phyloP scores from a whole-genome alignment of 805 yeast species.

The Saturnispora sanitii region DNA sequence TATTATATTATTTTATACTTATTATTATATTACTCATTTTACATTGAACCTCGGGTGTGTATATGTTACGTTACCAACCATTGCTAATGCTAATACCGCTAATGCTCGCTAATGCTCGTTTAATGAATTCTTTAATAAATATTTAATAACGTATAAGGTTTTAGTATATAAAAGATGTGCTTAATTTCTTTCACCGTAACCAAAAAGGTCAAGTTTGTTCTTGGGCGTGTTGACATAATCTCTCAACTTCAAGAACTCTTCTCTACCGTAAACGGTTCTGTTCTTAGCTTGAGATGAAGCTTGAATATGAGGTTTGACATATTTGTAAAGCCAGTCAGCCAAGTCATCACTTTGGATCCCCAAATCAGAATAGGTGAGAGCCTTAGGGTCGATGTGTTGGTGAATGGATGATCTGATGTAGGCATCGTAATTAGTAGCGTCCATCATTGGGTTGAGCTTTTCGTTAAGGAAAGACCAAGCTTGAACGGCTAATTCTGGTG shows the following conservation, averaged over 20 bases:
- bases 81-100: too few relatives aligned
- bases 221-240: constrained; percentile 29
- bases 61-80: too few relatives aligned
- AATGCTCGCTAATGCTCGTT: too few relatives aligned
- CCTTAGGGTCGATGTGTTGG: constrained; percentile 52
- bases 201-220: constrained; percentile 25
- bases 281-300: constrained; percentile 28
- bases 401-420: constrained; percentile 62
- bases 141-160: neutral
- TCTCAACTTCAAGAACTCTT: constrained; percentile 28
- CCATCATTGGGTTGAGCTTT: constrained; percentile 33
- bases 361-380: constrained; percentile 58
- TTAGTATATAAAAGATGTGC: neutral
- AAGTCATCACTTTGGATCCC: constrained; percentile 53
- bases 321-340: constrained; percentile 38
- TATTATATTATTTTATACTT: too few relatives aligned
- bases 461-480: constrained; percentile 31
- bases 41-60: too few relatives aligned
- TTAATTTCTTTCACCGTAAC: constrained; percentile 16
- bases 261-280: constrained; percentile 30
- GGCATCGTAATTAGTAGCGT: constrained; percentile 52
- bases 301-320: constrained; percentile 29
- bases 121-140: too few relatives aligned
- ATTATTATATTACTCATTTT: too few relatives aligned
- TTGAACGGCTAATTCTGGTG: constrained; percentile 31